Conservation (phyloP, 2,329 filamentous ascomycete species). For the Claviceps capensis region DNA sequence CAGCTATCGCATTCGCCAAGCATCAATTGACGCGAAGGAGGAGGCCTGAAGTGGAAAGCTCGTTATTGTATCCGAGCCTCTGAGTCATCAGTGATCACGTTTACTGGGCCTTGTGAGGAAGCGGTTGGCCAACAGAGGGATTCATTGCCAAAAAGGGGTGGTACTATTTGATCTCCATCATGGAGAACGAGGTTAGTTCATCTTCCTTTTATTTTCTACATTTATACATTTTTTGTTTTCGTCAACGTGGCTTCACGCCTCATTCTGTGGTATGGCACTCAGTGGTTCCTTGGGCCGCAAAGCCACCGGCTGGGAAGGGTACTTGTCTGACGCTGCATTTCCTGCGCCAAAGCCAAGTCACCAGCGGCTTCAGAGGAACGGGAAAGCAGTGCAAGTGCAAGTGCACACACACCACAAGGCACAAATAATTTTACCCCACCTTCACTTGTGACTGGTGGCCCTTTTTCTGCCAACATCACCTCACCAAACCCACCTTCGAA, state of each 20-base stretch:
- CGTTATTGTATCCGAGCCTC: not conserved
- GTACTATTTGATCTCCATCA: conserved; percentile 5
- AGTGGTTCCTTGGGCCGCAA: not conserved
- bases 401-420: not conserved
- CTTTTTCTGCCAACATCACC: conserved; percentile 2
- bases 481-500: not conserved
- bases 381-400: not conserved
- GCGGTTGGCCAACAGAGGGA: not conserved
- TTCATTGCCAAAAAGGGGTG: not conserved
- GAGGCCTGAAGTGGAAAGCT: not conserved
- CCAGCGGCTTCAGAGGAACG: not conserved
- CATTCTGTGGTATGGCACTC: not conserved
- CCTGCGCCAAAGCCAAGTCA: not conserved
- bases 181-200: conserved; percentile 11
- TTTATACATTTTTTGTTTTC: not conserved
- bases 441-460: conserved; percentile 5
- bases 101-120: not conserved
- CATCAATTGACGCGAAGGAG: not conserved
- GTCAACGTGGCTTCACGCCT: not conserved
- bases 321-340: not conserved
- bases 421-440: conserved; percentile 8
- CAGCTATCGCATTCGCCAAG: not conserved
- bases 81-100: not conserved
- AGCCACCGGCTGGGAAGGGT: not conserved
- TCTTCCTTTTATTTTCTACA: not conserved